phyloP scores from a whole-genome alignment of 805 yeast genomes.

The Pichia cabralensis region DNA sequence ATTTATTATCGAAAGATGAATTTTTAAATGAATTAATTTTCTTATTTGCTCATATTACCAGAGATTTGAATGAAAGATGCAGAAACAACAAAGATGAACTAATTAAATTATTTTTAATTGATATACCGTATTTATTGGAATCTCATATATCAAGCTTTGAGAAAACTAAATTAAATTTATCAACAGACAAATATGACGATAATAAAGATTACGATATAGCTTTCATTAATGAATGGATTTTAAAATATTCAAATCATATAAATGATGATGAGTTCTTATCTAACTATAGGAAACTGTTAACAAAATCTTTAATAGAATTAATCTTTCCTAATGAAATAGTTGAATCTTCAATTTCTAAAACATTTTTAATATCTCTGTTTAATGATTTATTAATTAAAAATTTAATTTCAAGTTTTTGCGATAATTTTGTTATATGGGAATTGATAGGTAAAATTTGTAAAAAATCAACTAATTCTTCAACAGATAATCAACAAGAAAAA shows the following conservation, averaged over 20 bases:
- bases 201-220: not conserved
- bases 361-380: constrained; percentile 31
- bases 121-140: constrained; percentile 1
- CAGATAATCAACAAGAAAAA: not conserved
- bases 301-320: constrained; percentile 26
- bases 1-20: constrained; percentile 28
- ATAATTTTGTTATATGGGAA: constrained; percentile 44
- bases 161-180: not conserved
- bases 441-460: constrained; percentile 22
- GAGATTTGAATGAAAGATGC: constrained; percentile 29
- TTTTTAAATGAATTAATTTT: constrained; percentile 32
- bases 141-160: constrained; percentile 2
- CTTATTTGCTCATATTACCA: constrained; percentile 30
- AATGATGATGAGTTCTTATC: not conserved
- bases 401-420: constrained; percentile 34
- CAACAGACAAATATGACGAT: not conserved
- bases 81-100: constrained; percentile 5
- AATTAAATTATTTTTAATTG: constrained; percentile 2
- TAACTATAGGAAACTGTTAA: constrained; percentile 16
- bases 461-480: not conserved
- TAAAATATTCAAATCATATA: constrained; percentile 4
- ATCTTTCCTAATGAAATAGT: constrained; percentile 33
- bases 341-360: constrained; percentile 29
- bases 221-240: not conserved
- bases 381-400: constrained; percentile 34